phyloP scores from a whole-genome alignment of 805 yeast species.

The Sugiyamaella americana region DNA sequence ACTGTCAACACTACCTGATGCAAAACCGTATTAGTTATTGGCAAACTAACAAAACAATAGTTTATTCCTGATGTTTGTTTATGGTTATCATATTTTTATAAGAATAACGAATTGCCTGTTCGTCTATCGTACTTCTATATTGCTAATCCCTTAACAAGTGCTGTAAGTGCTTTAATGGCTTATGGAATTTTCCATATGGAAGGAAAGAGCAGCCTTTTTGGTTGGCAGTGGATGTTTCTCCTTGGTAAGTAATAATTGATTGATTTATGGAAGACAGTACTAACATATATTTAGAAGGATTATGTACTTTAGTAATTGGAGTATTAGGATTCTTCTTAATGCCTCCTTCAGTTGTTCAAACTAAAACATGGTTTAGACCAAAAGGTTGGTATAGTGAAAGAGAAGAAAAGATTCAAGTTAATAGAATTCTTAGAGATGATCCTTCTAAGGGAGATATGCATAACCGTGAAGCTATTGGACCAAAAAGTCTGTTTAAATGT shows the following conservation, averaged over 20 bases:
- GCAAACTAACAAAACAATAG: background rate
- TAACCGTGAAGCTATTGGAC: slow-evolving; percentile 48
- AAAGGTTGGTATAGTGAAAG: slow-evolving; percentile 51
- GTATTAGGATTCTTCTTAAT: slow-evolving; percentile 40
- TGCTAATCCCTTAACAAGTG: slow-evolving; percentile 41
- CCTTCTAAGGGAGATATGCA: slow-evolving; percentile 61
- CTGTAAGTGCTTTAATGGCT: slow-evolving; percentile 42
- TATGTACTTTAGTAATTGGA: slow-evolving; percentile 50
- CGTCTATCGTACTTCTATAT: slow-evolving; percentile 53
- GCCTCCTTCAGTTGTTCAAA: slow-evolving; percentile 50
- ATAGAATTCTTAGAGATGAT: slow-evolving; percentile 55
- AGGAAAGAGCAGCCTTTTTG: slow-evolving; percentile 39
- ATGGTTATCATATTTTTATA: slow-evolving; percentile 60
- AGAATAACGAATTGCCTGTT: slow-evolving; percentile 46
- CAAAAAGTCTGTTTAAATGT: slow-evolving; percentile 37
- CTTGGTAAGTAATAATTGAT: no score
- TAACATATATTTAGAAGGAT: no score
- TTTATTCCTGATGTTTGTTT: slow-evolving; percentile 49
- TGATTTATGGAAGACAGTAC: slow-evolving; percentile 46
- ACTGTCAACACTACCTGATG: no score
- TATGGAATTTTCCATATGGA: slow-evolving; percentile 49
- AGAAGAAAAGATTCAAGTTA: slow-evolving; percentile 55
- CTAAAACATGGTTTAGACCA: slow-evolving; percentile 43
- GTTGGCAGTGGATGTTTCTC: slow-evolving; percentile 64
- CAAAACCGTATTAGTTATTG: no score